Evolutionary conservation across 2,329 filamentous ascomycete genomes (phyloP).

Genomic region (Paecilomyces dactylethromorphus): DNA sequence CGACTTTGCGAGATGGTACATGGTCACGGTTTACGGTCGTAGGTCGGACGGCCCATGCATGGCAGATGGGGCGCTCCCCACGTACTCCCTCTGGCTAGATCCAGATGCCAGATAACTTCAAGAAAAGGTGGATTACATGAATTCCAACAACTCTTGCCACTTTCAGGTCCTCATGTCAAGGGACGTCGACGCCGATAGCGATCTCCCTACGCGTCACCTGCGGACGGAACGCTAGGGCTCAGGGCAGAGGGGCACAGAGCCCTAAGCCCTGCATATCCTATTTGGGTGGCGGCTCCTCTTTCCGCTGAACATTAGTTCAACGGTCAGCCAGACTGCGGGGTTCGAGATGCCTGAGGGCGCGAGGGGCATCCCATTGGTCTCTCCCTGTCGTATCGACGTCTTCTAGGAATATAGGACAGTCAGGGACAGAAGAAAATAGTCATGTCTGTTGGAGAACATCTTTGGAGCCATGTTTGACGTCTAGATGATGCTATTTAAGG

Average conservation of each 20-base stretch:
- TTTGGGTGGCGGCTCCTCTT: neutral
- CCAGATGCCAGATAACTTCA: neutral
- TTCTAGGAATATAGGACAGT: neutral
- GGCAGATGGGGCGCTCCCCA: constrained; percentile 1
- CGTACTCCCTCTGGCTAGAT: neutral
- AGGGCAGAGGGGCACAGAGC: constrained; percentile 7
- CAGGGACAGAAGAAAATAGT: neutral
- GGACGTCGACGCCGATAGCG: neutral
- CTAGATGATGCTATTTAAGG: neutral
- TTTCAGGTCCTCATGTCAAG: neutral
- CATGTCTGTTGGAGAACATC: neutral
- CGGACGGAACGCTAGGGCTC: constrained; percentile 15
- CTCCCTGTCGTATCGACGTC: too few species aligned
- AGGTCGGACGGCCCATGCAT: constrained; percentile 6
- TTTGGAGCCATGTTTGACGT: neutral
- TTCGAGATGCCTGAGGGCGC: too few species aligned
- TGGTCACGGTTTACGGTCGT: constrained; percentile 34
- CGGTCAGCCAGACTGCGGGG: too few species aligned
- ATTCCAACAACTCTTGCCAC: neutral
- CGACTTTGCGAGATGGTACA: constrained; percentile 96
- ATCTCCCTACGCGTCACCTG: neutral
- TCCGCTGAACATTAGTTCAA: neutral
- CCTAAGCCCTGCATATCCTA: constrained; percentile 14
- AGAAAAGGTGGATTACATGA: neutral
- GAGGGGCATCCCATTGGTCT: too few species aligned